Evolutionary conservation across 495 filamentous ascomycete genomes (phyloP).

Genomic region (Neurospora cerealis): DNA sequence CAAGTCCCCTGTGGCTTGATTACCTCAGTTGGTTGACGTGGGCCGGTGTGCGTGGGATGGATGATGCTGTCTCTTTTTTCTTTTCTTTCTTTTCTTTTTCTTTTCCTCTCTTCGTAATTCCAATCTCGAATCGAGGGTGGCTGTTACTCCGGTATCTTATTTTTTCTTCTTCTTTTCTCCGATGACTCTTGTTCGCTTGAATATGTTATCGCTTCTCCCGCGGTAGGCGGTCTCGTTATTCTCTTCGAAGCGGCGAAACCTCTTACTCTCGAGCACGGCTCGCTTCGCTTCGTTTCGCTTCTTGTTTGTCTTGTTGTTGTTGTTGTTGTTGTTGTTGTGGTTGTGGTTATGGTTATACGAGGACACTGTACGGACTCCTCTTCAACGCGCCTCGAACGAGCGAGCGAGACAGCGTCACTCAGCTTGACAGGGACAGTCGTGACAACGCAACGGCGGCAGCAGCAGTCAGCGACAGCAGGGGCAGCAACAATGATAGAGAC

Average conservation of each 20-base stretch:
- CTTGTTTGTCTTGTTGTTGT: neutral
- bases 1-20: neutral
- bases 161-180: neutral
- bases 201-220: neutral
- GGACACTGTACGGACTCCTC: neutral
- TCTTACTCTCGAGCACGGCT: neutral
- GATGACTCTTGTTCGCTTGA: neutral
- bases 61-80: neutral
- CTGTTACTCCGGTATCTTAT: neutral
- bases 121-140: neutral
- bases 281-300: neutral
- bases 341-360: neutral
- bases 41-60: neutral
- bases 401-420: neutral
- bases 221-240: neutral
- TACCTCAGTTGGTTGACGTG: neutral
- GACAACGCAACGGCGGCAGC: neutral
- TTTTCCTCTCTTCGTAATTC: neutral
- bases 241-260: neutral
- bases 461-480: neutral
- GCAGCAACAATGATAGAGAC: neutral
- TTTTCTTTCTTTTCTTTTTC: neutral
- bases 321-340: neutral
- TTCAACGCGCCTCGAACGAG: neutral
- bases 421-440: neutral